Evolutionary conservation across 768 basidiomycete genomes (phyloP).

Genomic region (Xerocomellus intermedius): DNA sequence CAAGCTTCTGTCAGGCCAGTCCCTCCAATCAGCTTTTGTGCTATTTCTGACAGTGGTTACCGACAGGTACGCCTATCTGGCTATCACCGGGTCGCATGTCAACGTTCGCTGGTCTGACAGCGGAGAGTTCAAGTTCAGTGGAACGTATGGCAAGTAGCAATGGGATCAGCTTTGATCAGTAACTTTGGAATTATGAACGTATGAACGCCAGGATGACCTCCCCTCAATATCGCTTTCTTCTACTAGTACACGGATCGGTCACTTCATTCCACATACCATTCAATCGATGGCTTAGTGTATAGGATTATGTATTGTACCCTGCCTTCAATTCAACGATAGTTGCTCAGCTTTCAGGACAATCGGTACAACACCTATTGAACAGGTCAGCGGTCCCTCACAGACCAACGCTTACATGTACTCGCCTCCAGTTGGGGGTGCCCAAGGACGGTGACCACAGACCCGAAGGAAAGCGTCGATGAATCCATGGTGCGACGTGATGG

Average conservation of each 20-base stretch:
- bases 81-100: constrained; percentile 40
- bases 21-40: neutral
- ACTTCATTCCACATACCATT: neutral
- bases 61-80: constrained; percentile 39
- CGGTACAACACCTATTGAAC: constrained; percentile 25
- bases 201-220: neutral
- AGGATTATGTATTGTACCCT: neutral
- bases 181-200: neutral
- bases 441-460: constrained; percentile 44
- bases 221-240: neutral
- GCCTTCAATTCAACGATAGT: constrained; percentile 6
- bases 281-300: neutral
- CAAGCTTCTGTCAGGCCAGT: constrained; percentile 37
- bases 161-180: neutral
- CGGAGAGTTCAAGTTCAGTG: constrained; percentile 59
- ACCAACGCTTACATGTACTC: constrained; percentile 14
- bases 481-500: constrained; percentile 65
- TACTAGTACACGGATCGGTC: neutral
- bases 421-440: constrained; percentile 64
- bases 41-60: neutral
- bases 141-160: constrained; percentile 39
- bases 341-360: constrained; percentile 21
- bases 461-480: constrained; percentile 57
- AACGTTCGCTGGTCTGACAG: constrained; percentile 46
- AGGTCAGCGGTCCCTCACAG: constrained; percentile 1